phyloP scores from a whole-genome alignment of 345 rosid species.

The Excoecaria cochinchinensis region DNA sequence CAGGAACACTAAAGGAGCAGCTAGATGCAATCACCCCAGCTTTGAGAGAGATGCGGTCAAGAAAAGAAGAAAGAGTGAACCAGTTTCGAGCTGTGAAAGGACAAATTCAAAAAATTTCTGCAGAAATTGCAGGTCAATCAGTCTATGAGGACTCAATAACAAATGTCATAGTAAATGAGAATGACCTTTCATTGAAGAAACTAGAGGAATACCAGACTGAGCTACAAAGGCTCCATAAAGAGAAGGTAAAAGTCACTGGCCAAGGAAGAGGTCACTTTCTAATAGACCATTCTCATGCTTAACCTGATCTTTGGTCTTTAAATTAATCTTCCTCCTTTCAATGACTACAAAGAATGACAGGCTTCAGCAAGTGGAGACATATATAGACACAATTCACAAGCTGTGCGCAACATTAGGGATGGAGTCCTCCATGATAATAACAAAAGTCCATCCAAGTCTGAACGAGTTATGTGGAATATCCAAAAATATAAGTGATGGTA shows the following conservation, averaged over 20 bases:
- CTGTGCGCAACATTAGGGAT: conserved; percentile 75
- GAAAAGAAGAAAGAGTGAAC: conserved; percentile 84
- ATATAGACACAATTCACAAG: conserved; percentile 56
- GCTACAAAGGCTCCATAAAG: conserved; percentile 75
- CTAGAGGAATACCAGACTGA: conserved; percentile 87
- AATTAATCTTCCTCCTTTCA: conserved; percentile 3
- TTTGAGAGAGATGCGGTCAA: conserved; percentile 74
- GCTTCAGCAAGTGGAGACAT: conserved; percentile 77
- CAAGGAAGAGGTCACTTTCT: not conserved
- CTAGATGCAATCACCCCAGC: conserved; percentile 91
- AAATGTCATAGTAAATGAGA: conserved; percentile 62
- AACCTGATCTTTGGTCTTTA: not conserved
- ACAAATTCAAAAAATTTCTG: conserved; percentile 79
- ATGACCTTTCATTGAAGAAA: conserved; percentile 85
- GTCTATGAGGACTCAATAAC: conserved; percentile 64
- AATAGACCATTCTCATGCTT: not conserved
- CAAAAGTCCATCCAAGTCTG: conserved; percentile 92
- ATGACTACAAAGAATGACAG: conserved; percentile 63
- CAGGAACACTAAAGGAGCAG: conserved; percentile 83
- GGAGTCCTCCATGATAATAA: conserved; percentile 94
- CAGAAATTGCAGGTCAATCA: conserved; percentile 80
- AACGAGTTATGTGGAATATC: conserved; percentile 90
- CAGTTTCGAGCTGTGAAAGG: conserved; percentile 71
- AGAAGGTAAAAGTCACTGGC: conserved; percentile 57
- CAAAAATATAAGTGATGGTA: conserved; percentile 81